Percentiles rank a stretch among this genome's conserved stretches.
These are phyloP conservation scores for Globisporangium spinosum DNA, from an alignment of 352 stramenopile species.

Conservation along the genomic window DNA sequence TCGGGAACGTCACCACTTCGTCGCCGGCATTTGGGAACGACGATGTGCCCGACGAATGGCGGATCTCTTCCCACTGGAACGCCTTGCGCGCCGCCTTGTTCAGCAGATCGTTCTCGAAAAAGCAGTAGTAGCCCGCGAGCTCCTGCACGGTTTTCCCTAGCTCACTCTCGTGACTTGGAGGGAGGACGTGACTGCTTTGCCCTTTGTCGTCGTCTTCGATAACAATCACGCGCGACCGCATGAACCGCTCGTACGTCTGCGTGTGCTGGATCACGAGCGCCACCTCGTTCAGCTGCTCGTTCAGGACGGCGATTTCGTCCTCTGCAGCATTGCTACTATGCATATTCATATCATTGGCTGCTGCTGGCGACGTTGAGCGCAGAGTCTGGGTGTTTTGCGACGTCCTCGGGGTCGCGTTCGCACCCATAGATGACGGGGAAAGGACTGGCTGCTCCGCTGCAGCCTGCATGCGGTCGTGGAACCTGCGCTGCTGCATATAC, in stretches of 20 bases:
- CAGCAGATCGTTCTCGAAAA: constrained; percentile 81
- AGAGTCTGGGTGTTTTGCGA: constrained; percentile 8
- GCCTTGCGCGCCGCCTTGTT: constrained; percentile 73
- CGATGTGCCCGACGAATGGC: constrained; percentile 39
- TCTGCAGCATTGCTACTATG: constrained; percentile 24
- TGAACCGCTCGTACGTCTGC: constrained; percentile 87
- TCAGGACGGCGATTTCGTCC: constrained; percentile 65
- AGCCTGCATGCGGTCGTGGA: constrained; percentile 59
- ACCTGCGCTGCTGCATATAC: constrained; percentile 77
- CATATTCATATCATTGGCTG: neutral
- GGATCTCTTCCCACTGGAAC: constrained; percentile 85
- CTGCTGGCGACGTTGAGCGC: constrained; percentile 8
- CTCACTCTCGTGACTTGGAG: constrained; percentile 65
- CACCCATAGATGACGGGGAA: neutral
- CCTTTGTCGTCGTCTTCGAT: constrained; percentile 9
- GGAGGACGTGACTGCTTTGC: constrained; percentile 27
- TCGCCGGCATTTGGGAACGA: constrained; percentile 19
- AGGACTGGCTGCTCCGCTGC: constrained; percentile 7
- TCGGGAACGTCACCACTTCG: constrained; percentile 52
- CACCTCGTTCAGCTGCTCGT: constrained; percentile 86
- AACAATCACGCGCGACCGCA: constrained; percentile 55
- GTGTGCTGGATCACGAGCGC: constrained; percentile 85
- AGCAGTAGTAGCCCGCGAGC: constrained; percentile 83
- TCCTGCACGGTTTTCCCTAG: constrained; percentile 81
- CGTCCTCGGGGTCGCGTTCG: neutral